Conservation (phyloP, 495 filamentous ascomycete genomes). For the Neurospora sp. region DNA sequence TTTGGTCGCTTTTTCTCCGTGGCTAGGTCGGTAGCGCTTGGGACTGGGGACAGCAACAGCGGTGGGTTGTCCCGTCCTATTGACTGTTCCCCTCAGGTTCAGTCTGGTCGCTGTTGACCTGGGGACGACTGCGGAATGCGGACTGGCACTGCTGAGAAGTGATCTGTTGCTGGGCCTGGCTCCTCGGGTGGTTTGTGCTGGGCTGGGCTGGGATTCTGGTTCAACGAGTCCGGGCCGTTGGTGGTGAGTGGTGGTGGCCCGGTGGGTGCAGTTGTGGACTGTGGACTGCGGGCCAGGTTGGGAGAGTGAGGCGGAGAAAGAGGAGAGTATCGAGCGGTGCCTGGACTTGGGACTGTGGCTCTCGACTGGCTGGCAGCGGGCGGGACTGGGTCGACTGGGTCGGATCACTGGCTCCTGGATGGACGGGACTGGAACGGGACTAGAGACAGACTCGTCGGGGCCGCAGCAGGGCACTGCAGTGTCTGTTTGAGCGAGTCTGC, state of each 20-base stretch:
- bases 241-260: background rate
- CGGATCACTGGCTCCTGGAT: background rate
- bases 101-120: background rate
- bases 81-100: background rate
- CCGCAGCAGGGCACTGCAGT: background rate
- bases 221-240: background rate
- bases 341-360: background rate
- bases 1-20: conserved; percentile 1
- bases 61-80: background rate
- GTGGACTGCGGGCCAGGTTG: background rate
- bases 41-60: background rate
- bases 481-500: background rate
- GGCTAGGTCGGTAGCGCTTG: background rate
- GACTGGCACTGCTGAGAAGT: background rate
- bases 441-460: background rate
- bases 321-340: background rate
- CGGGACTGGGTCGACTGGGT: background rate
- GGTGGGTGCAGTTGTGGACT: background rate
- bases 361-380: background rate
- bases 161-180: background rate
- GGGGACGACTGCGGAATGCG: background rate
- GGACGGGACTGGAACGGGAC: background rate
- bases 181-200: background rate
- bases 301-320: background rate
- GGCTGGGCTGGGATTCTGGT: background rate